phyloP scores from a whole-genome alignment of 2,329 filamentous ascomycete species.

The Lachnellula hyalina region DNA sequence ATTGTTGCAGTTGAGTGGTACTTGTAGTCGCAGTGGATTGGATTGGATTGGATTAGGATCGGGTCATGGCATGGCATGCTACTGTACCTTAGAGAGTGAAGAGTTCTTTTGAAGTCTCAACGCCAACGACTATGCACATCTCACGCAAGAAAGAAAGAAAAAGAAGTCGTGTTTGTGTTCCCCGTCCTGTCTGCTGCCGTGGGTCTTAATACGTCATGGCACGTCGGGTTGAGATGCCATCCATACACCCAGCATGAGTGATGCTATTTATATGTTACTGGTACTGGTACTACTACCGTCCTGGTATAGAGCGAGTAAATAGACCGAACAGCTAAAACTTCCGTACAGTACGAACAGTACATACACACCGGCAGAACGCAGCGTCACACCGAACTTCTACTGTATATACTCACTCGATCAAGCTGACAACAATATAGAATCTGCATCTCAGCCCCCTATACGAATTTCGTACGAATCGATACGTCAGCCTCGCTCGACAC shows the following conservation, averaged over 20 bases:
- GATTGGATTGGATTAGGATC: too few species aligned
- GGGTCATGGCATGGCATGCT: background rate
- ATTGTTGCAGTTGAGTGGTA: too few species aligned
- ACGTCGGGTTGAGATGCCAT: background rate
- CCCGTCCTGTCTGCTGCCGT: constrained; percentile 4
- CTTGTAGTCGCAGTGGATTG: too few species aligned
- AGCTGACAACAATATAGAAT: constrained; percentile 15
- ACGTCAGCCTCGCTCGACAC: background rate
- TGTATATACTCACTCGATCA: background rate
- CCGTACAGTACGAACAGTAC: background rate
- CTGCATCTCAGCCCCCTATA: constrained; percentile 16
- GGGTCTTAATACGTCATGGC: constrained; percentile 4
- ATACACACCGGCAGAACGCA: background rate
- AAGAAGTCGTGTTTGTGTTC: background rate
- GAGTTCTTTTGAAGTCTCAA: background rate
- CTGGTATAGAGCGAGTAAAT: too few species aligned
- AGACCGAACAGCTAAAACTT: background rate
- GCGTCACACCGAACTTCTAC: constrained; percentile 9
- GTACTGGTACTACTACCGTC: too few species aligned
- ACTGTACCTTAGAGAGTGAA: background rate
- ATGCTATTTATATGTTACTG: background rate
- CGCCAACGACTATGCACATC: background rate
- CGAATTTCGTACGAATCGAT: background rate
- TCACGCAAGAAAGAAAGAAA: background rate
- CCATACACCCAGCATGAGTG: background rate